Evolutionary conservation across 2,329 filamentous ascomycete genomes (phyloP), one percentile per base, ranked within the genome.

Genomic region (Xylariaceae sp.): DNA sequence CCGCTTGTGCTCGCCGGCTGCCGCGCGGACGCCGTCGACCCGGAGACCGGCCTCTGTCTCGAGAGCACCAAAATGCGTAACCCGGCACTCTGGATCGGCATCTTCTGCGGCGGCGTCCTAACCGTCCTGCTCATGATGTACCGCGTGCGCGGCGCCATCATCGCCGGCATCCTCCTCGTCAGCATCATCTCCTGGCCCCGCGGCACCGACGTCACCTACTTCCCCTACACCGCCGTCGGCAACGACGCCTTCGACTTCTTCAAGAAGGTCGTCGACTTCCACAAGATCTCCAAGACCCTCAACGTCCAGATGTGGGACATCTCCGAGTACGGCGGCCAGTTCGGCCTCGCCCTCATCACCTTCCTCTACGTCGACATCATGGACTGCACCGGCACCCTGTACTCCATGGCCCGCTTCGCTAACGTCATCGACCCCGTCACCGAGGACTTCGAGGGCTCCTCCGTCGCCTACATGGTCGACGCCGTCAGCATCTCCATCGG

Each of bases 351-450:
- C 1, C 80, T 94, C 49, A 83, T 94, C 62, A 94, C 89, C 2
- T 94, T 95, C 67, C 73, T 94, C 17, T 94, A 95, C 56, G 88
- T 94, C 50, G 89, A 95, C 56, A 91, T 95, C 47, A 78, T 95
- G 34, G 89, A 94, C 63, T 83, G 81, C 51, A 95, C 89, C 0
- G 89, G 87, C 53, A 94, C 88, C 1, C 69, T 94, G 44, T 95
- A 94, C 67, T 87, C 87, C 16, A 94, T 95, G 88, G 89, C 89
- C 15, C 82, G 84, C 22, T 93, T 91, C 63, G 84, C 83, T 51
- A 81, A 86, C 34, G 79, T 86, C 42, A 83, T 94, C 57, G 86
- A 95, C 52, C 84, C 87, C 53, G 76, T 80, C 38, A 93, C 88
- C 0, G 84, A 89, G 57, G 89, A 95, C 59, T 95, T 95, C 48